Percentiles rank a stretch among this genome's conserved stretches.
These are phyloP conservation scores for Pythium guiyangense DNA, from an alignment of 352 stramenopile species.

Conservation along the genomic window DNA sequence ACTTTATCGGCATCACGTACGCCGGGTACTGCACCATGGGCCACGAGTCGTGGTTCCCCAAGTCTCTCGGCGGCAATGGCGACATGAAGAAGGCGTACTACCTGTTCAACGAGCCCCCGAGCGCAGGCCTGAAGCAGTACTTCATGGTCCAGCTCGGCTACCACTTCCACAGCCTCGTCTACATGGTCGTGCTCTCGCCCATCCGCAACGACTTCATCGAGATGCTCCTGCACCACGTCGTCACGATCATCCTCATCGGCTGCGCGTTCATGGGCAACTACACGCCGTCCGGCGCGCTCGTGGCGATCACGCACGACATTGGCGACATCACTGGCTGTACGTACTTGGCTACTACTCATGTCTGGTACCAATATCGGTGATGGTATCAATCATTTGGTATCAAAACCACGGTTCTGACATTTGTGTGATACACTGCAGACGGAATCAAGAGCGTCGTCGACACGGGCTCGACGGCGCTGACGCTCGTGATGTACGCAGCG, in stretches of 20 bases:
- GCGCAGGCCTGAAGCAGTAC: conserved; percentile 32
- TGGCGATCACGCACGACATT: conserved; percentile 51
- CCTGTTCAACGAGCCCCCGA: conserved; percentile 27
- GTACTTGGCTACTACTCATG: conserved; percentile 9
- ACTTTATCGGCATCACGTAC: conserved; percentile 48
- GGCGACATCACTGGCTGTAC: conserved; percentile 48
- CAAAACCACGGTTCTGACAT: no score
- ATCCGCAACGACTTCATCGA: conserved; percentile 58
- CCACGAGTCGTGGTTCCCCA: conserved; percentile 39
- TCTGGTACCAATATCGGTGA: no score
- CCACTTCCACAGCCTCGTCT: conserved; percentile 45
- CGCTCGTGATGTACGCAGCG: conserved; percentile 27
- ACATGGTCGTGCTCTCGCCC: conserved; percentile 50
- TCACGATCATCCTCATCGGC: conserved; percentile 49
- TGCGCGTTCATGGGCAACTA: conserved; percentile 46
- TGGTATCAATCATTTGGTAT: neutral
- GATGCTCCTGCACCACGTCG: conserved; percentile 54
- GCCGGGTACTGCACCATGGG: conserved; percentile 35
- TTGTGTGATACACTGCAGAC: conserved; percentile 39
- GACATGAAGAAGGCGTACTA: conserved; percentile 27
- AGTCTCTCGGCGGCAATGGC: conserved; percentile 29
- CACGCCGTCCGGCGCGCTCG: conserved; percentile 30
- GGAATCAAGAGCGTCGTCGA: conserved; percentile 69
- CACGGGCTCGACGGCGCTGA: conserved; percentile 28
- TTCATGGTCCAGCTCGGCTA: conserved; percentile 56